Evolutionary conservation across 805 yeast species (phyloP).

Genomic region (Candida railenensis): DNA sequence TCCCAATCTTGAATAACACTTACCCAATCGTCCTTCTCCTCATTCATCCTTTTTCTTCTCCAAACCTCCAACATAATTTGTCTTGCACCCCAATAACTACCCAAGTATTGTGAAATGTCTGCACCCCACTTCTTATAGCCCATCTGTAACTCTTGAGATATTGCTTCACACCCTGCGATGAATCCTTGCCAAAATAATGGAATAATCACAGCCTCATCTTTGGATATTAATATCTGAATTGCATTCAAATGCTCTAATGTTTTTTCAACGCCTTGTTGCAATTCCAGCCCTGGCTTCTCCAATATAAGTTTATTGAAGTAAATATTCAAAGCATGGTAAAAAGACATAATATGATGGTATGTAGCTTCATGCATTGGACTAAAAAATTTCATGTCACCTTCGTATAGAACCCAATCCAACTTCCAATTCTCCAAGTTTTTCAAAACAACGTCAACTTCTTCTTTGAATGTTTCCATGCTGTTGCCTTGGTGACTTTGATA

Average conservation of each 20-base stretch:
- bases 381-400: constrained; percentile 31
- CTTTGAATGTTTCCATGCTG: constrained; percentile 13
- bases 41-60: constrained; percentile 65
- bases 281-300: constrained; percentile 49
- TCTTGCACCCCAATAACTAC: constrained; percentile 84
- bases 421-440: constrained; percentile 61
- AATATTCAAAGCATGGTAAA: constrained; percentile 68
- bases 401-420: constrained; percentile 66
- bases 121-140: constrained; percentile 75
- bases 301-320: constrained; percentile 68
- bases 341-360: constrained; percentile 77
- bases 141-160: constrained; percentile 53
- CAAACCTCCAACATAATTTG: constrained; percentile 86
- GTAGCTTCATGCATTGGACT: constrained; percentile 68
- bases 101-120: constrained; percentile 52
- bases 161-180: constrained; percentile 81
- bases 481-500: constrained; percentile 38
- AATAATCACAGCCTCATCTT: constrained; percentile 57
- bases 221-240: constrained; percentile 56
- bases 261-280: constrained; percentile 62
- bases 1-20: constrained; percentile 82
- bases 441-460: constrained; percentile 31
- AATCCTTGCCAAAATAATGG: constrained; percentile 91
- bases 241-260: constrained; percentile 64
- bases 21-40: constrained; percentile 68